Conservation (phyloP, 495 filamentous ascomycete genomes). For the Tetracladium setigerum region DNA sequence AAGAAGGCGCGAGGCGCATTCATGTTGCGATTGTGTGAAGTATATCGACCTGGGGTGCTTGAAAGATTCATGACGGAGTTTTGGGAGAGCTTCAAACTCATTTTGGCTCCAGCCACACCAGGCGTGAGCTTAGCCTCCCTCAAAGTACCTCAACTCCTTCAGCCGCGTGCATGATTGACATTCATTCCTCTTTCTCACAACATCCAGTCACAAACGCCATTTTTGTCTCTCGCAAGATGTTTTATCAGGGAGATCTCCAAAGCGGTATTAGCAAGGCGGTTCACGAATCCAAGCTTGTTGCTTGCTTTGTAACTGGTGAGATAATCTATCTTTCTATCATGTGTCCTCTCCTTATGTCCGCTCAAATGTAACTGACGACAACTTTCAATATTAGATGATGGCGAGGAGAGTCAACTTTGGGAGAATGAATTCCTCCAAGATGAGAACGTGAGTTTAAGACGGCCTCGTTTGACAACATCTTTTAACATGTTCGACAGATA, state of each 20-base stretch:
- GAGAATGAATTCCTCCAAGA: constrained; percentile 64
- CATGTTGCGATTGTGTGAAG: constrained; percentile 2
- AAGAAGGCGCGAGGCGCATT: constrained; percentile 8
- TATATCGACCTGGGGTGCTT: no score
- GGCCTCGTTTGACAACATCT: constrained; percentile 2
- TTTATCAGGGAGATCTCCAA: constrained; percentile 71
- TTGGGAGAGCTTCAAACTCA: no score
- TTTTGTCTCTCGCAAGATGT: constrained; percentile 43
- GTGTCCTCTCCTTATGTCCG: constrained; percentile 14
- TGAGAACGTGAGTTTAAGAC: constrained; percentile 38
- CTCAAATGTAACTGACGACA: not conserved
- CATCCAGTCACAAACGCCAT: no score
- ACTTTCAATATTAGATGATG: constrained; percentile 43
- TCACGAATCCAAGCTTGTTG: constrained; percentile 53
- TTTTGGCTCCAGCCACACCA: no score
- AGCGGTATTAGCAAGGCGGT: constrained; percentile 71
- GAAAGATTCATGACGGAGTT: no score
- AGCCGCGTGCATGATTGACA: no score
- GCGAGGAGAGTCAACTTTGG: constrained; percentile 61
- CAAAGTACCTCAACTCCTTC: no score
- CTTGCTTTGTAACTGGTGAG: constrained; percentile 57
- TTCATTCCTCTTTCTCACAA: no score
- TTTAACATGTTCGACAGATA: constrained; percentile 23
- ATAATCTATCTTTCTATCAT: constrained; percentile 1
- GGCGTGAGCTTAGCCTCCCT: no score